Conservation (phyloP, 106 monocot species). For the Dioscorea dumetorum region DNA sequence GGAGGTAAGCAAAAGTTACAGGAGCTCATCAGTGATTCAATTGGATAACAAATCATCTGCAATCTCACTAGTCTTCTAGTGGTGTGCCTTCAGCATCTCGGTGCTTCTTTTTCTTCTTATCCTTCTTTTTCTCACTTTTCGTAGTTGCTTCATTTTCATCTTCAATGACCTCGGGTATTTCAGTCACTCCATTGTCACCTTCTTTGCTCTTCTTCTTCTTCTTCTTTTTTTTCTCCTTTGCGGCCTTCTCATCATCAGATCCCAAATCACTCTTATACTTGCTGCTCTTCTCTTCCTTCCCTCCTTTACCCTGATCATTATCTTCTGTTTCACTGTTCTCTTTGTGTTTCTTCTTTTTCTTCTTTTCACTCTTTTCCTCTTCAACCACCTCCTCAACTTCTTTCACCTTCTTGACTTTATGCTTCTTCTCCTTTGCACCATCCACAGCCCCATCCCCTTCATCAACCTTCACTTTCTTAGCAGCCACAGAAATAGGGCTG, state of each 20-base stretch:
- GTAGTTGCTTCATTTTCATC: conserved; percentile 10
- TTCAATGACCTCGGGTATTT: not conserved
- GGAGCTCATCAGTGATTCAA: too few relatives aligned
- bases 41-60: too few relatives aligned
- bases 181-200: conserved; percentile 1
- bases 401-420: conserved; percentile 12
- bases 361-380: conserved; percentile 19
- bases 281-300: conserved; percentile 31
- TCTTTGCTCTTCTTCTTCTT: conserved; percentile 25
- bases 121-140: conserved; percentile 57
- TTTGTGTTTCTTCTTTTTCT: conserved; percentile 46
- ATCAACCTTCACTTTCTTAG: conserved; percentile 55
- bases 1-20: too few relatives aligned
- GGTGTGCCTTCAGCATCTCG: conserved; percentile 22
- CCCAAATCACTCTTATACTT: conserved; percentile 13
- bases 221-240: conserved; percentile 41
- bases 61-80: conserved; percentile 6
- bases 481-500: not conserved
- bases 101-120: conserved; percentile 77
- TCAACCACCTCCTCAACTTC: conserved; percentile 2
- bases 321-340: conserved; percentile 8
- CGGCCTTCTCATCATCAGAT: conserved; percentile 31
- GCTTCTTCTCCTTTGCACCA: conserved; percentile 6
- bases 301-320: conserved; percentile 8
- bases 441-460: conserved; percentile 10